A percentile compares a stretch with the other conserved stretches of the same genome.
phyloP scores from a whole-genome alignment of 106 monocot species.

The Amphibolis antarctica region DNA sequence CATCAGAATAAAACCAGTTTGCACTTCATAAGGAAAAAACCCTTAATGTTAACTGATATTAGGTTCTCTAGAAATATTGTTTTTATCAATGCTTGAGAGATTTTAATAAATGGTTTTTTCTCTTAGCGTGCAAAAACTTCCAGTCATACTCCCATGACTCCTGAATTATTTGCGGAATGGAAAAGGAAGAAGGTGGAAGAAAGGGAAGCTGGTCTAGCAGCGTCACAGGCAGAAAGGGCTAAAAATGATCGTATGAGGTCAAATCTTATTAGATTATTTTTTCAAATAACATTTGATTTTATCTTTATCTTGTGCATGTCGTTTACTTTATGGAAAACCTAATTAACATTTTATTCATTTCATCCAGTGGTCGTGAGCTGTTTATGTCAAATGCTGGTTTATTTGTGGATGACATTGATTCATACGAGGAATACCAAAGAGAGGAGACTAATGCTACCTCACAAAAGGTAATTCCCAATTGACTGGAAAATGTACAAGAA shows the following conservation, averaged over 20 bases:
- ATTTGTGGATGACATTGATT: conserved; percentile 93
- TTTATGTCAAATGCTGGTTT: conserved; percentile 81
- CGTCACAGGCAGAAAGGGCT: conserved; percentile 72
- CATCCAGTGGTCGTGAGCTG: conserved; percentile 90
- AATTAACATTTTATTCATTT: neutral
- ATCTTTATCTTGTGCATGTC: neutral
- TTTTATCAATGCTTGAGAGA: neutral
- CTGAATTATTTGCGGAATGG: conserved; percentile 83
- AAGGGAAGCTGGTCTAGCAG: conserved; percentile 70
- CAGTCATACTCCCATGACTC: conserved; percentile 62
- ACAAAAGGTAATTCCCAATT: conserved; percentile 7
- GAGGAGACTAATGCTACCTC: conserved; percentile 18
- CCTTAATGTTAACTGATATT: neutral
- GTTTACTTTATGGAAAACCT: neutral
- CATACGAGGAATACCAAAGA: conserved; percentile 79
- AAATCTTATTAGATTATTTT: conserved; percentile 4
- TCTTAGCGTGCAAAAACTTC: conserved; percentile 60
- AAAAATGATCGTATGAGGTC: conserved; percentile 99
- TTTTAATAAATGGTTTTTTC: neutral
- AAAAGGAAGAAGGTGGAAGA: conserved; percentile 77
- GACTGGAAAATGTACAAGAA: neutral
- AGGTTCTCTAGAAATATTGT: neutral
- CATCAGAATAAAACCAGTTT: too few species aligned
- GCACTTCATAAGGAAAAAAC: too few species aligned
- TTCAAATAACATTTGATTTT: neutral